Conservation (phyloP, 1,284 basidiomycete genomes). For the Cystobasidiaceae sp. region DNA sequence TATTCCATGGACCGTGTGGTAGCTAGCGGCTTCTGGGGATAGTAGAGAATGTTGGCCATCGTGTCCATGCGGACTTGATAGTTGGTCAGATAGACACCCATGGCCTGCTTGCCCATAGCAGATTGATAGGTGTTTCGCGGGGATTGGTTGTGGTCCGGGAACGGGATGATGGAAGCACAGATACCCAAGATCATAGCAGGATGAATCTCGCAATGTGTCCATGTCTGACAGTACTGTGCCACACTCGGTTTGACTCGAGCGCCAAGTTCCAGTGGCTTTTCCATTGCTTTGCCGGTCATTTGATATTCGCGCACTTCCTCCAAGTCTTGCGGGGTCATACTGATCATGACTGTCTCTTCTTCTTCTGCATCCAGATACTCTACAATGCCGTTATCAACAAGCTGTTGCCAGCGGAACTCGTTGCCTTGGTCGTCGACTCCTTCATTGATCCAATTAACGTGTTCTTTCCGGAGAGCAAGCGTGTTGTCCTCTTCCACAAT, state of each 20-base stretch:
- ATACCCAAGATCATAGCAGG: slow-evolving; percentile 98
- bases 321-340: slow-evolving; percentile 94
- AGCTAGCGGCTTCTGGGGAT: slow-evolving; percentile 97
- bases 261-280: slow-evolving; percentile 58
- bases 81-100: slow-evolving; percentile 97
- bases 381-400: slow-evolving; percentile 82
- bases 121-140: slow-evolving; percentile 99
- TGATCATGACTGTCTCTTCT: slow-evolving; percentile 99
- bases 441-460: slow-evolving; percentile 68
- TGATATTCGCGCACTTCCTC: slow-evolving; percentile 64
- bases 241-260: slow-evolving; percentile 76
- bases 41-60: slow-evolving; percentile 98
- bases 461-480: slow-evolving; percentile 75
- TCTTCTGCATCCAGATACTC: slow-evolving; percentile 97
- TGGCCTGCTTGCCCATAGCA: slow-evolving; percentile 99
- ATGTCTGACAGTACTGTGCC: slow-evolving; percentile 62
- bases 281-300: slow-evolving; percentile 53
- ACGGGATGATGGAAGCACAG: slow-evolving; percentile 97
- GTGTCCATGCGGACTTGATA: slow-evolving; percentile 95
- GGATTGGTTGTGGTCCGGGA: slow-evolving; percentile 98
- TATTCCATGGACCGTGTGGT: slow-evolving; percentile 99
- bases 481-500: slow-evolving; percentile 85
- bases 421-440: slow-evolving; percentile 51
- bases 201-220: slow-evolving; percentile 99
- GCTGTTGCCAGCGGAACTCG: slow-evolving; percentile 73